Percentiles rank a stretch among this genome's conserved stretches.
These are phyloP conservation scores for Yamadazyma conglobata DNA, from an alignment of 1,139 yeast species.

Conservation along the genomic window DNA sequence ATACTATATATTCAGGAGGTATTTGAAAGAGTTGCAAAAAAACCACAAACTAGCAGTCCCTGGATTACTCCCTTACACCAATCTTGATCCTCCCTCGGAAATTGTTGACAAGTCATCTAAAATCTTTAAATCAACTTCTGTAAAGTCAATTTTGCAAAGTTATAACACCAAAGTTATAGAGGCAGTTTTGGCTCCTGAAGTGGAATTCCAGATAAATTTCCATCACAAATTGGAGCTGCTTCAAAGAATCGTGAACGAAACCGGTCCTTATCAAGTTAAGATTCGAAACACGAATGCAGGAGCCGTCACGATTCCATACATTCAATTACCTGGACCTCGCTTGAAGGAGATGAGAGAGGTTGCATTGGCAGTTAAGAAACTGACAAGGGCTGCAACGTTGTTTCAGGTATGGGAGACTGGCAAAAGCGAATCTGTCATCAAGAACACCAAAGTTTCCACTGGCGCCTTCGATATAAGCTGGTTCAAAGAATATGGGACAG, in stretches of 20 bases:
- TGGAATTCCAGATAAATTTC: conserved; percentile 36
- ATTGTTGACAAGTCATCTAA: conserved; percentile 7
- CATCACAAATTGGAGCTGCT: conserved; percentile 22
- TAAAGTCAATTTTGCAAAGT: conserved; percentile 20
- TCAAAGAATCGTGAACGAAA: conserved; percentile 22
- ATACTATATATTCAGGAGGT: conserved; percentile 19
- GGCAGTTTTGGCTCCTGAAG: conserved; percentile 32
- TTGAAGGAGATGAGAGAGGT: conserved; percentile 21
- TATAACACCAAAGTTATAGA: conserved; percentile 36
- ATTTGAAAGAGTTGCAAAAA: conserved; percentile 28
- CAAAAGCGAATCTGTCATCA: conserved; percentile 8
- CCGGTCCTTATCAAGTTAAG: conserved; percentile 38
- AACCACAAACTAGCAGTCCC: conserved; percentile 31
- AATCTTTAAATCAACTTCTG: conserved; percentile 13
- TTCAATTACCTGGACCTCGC: conserved; percentile 26
- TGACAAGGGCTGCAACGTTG: conserved; percentile 21
- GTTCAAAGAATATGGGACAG: conserved; percentile 26
- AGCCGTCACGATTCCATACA: conserved; percentile 25
- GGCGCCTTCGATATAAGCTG: conserved; percentile 26
- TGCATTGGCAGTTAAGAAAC: conserved; percentile 32
- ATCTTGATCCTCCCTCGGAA: conserved; percentile 9
- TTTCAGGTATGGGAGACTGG: conserved; percentile 27
- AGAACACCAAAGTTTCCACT: conserved; percentile 15
- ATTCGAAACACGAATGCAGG: conserved; percentile 33
- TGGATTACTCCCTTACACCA: conserved; percentile 29